phyloP scores from a whole-genome alignment of 2,329 filamentous ascomycete genomes.

The Fusarium brachygibbosum region DNA sequence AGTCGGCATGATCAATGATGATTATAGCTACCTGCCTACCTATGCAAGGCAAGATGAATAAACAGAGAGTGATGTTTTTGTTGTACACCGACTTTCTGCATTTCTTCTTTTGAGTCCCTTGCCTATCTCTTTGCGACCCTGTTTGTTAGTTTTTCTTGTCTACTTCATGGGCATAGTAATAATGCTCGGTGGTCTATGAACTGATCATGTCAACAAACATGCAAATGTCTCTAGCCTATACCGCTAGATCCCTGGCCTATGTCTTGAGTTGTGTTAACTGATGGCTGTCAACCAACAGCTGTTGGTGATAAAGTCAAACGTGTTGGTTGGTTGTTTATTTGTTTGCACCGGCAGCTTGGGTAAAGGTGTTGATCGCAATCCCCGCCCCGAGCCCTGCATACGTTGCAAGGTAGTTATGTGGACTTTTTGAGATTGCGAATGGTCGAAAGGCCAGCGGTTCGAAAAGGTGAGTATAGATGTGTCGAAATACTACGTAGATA shows the following conservation, averaged over 20 bases:
- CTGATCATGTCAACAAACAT: not conserved
- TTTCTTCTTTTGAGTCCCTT: slow-evolving; percentile 22
- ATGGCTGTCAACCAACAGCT: not conserved
- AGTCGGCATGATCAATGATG: not conserved
- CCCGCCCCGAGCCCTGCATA: slow-evolving; percentile 4
- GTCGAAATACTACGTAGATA: not conserved
- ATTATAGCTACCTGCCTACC: not conserved
- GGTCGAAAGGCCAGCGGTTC: not conserved
- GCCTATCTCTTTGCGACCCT: not conserved
- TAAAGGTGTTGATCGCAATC: slow-evolving; percentile 23
- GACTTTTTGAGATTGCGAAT: not conserved
- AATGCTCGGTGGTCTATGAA: not conserved
- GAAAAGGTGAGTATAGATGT: not conserved
- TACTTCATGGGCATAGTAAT: not conserved
- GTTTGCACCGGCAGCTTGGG: slow-evolving; percentile 19
- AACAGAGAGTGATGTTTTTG: not conserved
- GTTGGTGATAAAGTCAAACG: slow-evolving; percentile 7
- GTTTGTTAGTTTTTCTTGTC: not conserved
- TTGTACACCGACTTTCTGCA: slow-evolving; percentile 19
- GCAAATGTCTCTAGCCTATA: not conserved
- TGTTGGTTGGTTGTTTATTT: slow-evolving; percentile 3
- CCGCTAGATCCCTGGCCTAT: not conserved
- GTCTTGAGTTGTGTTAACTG: not conserved
- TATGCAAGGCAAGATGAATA: slow-evolving; percentile 1
- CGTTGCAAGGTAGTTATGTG: not conserved